Evolutionary conservation across 2,329 filamentous ascomycete genomes (phyloP).

Genomic region (Cryphonectria naterciae): DNA sequence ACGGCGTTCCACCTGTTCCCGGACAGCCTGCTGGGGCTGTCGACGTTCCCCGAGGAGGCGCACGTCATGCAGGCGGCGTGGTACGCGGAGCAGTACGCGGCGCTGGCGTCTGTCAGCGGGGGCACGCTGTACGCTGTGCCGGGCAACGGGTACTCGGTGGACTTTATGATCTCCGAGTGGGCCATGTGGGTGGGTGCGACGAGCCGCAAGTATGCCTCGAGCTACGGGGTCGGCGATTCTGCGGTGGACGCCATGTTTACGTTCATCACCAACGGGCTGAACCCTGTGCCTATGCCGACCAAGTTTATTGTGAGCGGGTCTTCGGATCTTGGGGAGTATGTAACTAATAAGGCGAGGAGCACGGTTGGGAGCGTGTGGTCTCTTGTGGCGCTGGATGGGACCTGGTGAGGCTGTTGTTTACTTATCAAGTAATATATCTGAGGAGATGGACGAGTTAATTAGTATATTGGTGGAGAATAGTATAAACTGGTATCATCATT

Average conservation of each 20-base stretch:
- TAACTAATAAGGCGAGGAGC: constrained; percentile 21
- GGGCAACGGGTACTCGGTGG: constrained; percentile 15
- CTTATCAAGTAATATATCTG: neutral
- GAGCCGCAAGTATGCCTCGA: constrained; percentile 15
- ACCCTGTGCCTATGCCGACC: constrained; percentile 24
- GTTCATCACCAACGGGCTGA: constrained; percentile 18
- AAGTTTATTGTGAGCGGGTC: constrained; percentile 21
- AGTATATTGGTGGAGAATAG: too few relatives aligned
- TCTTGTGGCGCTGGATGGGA: constrained; percentile 27
- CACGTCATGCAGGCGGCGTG: constrained; percentile 15
- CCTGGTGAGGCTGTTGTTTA: constrained; percentile 14
- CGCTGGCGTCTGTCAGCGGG: constrained; percentile 14
- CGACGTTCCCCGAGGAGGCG: constrained; percentile 13
- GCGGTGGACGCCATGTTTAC: constrained; percentile 18
- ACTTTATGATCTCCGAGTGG: constrained; percentile 26
- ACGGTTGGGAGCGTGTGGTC: constrained; percentile 25
- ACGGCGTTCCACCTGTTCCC: constrained; percentile 25
- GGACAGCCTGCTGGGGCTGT: constrained; percentile 23
- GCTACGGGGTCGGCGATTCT: constrained; percentile 9
- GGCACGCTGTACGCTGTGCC: constrained; percentile 21
- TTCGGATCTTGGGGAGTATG: constrained; percentile 13
- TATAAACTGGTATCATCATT: neutral
- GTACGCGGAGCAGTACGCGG: constrained; percentile 13
- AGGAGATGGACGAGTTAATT: too few relatives aligned
- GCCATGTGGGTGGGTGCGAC: constrained; percentile 23